Evolutionary conservation across 495 filamentous ascomycete species (phyloP).

Genomic region (Podospora australis): DNA sequence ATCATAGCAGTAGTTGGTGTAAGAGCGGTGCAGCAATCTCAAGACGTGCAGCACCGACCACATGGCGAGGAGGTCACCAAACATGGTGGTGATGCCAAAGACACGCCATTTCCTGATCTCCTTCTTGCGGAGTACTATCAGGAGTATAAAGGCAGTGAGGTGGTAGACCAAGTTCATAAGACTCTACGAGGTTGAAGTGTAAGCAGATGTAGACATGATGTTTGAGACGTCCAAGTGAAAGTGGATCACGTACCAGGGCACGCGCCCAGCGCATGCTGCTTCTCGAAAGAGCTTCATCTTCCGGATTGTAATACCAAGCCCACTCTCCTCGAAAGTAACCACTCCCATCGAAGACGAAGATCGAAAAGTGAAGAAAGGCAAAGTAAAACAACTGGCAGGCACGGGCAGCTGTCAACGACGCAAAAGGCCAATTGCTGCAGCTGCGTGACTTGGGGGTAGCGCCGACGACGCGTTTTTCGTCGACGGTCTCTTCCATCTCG

Average conservation of each 20-base stretch:
- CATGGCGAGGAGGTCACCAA: background rate
- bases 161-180: background rate
- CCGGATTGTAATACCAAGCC: background rate
- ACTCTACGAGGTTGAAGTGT: background rate
- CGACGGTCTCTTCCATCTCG: background rate
- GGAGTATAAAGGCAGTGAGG: background rate
- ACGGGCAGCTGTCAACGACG: background rate
- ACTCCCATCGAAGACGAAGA: background rate
- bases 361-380: background rate
- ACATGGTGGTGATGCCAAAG: background rate
- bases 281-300: background rate
- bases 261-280: background rate
- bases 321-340: background rate
- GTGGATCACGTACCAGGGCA: background rate
- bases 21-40: background rate
- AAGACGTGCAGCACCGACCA: background rate
- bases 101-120: background rate
- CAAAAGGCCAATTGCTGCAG: background rate
- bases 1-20: background rate
- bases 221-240: background rate
- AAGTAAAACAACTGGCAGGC: background rate
- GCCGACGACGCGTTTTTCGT: background rate
- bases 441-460: background rate
- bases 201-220: background rate
- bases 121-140: background rate